Evolutionary conservation across 352 stramenopile species (phyloP), one percentile per base, ranked within the genome.

Genomic region (Phytophthora idaei): DNA sequence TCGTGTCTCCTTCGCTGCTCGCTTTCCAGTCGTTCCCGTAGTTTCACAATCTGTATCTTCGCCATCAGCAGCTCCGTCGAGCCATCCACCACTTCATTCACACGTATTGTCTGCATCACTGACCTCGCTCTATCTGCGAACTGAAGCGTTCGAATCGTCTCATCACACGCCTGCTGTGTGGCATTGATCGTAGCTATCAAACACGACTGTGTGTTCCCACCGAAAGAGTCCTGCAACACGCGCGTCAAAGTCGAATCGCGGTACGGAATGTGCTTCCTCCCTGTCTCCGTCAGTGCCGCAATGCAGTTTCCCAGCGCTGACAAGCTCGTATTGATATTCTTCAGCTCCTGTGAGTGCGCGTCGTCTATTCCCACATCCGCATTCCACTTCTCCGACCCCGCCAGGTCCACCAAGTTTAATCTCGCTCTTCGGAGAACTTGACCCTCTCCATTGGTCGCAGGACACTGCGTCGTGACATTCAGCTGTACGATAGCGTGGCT

Each of bases 401-500:
- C 87, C 9, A 95, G 71, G 58, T 95, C 85, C 45, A 95, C 87
- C 6, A 95, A 70, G 54, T 95, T 95, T 29, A 93, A 63, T 37
- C 84, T 71, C 5, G 84, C 88, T 11, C 64, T 76, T 29, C 78
- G 74, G 5, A 77, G 15, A n/a, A 81, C 51, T 29, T 78, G 80
- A 21, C 83, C 65, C 3, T 61, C 54, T 3, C 80, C 78, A 37
- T 74, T 77, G n/a, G 34, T 2, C 0, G 73, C 47, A 9, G 44
- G 21, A 1, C 62, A 67, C 52, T 89, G 74, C 0, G 67, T 82
- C 28, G 61, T 67, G 4, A 98, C 69, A 45, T 94, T 80, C 14
- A 98, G 59, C 45, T 97, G 95, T 0, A 98, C 77, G 39, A 98
- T 97, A 12, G 92, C 88, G 60, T 98, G 95, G 51, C 86, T 97